Evolutionary conservation across 1,284 basidiomycete genomes (phyloP).

Genomic region (Malassezia obtusa): DNA sequence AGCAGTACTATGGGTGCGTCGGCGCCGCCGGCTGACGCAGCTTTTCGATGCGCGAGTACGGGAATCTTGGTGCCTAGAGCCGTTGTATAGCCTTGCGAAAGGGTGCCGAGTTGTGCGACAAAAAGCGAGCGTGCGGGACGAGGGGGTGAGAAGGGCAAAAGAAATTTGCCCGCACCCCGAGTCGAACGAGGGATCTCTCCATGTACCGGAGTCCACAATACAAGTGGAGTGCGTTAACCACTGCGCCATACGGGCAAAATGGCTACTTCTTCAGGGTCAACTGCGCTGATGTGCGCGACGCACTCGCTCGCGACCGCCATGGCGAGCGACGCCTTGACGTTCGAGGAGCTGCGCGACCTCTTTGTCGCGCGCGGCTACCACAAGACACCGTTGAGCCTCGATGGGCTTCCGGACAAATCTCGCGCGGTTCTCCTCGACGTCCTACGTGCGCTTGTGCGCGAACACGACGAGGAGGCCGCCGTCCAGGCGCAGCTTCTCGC

Average conservation of each 20-base stretch:
- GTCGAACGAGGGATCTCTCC: conserved; percentile 23
- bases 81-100: background rate
- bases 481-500: conserved; percentile 16
- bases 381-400: background rate
- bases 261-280: background rate
- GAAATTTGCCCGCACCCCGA: conserved; percentile 19
- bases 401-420: conserved; percentile 2
- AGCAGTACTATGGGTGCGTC: conserved; percentile 7
- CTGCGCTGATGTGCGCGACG: background rate
- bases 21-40: background rate
- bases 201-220: conserved; percentile 13
- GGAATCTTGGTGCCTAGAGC: background rate
- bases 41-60: conserved; percentile 3
- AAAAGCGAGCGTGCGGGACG: too few relatives aligned
- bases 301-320: background rate
- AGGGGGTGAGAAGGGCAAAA: too few relatives aligned
- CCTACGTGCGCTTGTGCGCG: conserved; percentile 12
- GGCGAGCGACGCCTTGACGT: background rate
- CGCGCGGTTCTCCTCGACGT: conserved; percentile 1
- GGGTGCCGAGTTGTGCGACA: background rate
- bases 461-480: conserved; percentile 17
- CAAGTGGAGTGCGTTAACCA: conserved; percentile 23
- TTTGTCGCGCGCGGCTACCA: conserved; percentile 8
- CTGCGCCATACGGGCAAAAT: conserved; percentile 22
- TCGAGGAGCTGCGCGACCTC: conserved; percentile 9